Evolutionary conservation across 306 rosid genomes (phyloP).

Genomic region (Potentilla sterilis): DNA sequence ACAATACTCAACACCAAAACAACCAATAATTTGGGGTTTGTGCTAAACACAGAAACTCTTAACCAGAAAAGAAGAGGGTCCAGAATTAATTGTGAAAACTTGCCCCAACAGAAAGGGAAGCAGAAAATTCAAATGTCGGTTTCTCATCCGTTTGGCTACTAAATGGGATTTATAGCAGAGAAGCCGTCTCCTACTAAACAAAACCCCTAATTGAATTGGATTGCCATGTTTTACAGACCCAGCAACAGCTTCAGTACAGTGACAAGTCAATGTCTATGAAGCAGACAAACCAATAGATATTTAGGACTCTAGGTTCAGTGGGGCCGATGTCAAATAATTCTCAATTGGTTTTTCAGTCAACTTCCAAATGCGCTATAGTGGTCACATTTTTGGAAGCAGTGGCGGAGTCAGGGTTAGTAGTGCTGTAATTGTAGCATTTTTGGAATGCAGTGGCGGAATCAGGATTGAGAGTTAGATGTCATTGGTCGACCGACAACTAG

Average conservation of each 20-base stretch:
- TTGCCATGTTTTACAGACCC: neutral
- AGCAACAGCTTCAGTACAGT: neutral
- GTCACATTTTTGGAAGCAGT: neutral
- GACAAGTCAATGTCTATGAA: neutral
- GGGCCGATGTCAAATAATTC: neutral
- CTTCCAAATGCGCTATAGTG: neutral
- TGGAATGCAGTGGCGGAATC: neutral
- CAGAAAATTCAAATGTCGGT: constrained; percentile 6
- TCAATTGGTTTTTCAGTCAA: neutral
- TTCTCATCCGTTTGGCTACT: neutral
- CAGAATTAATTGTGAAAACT: neutral
- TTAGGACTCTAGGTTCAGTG: neutral
- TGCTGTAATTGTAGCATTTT: neutral
- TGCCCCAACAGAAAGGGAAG: constrained; percentile 41
- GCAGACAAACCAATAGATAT: constrained; percentile 1
- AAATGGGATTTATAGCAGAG: no score
- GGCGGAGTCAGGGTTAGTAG: neutral
- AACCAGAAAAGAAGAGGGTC: neutral
- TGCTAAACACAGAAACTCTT: neutral
- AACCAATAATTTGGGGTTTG: neutral
- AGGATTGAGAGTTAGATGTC: neutral
- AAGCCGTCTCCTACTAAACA: neutral
- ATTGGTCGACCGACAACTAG: neutral
- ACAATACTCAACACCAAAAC: constrained; percentile 14
- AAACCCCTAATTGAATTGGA: neutral